These are phyloP conservation scores for Lophiostoma macrostomum DNA, from an alignment of 495 filamentous ascomycete genomes.

Conservation along the genomic window DNA sequence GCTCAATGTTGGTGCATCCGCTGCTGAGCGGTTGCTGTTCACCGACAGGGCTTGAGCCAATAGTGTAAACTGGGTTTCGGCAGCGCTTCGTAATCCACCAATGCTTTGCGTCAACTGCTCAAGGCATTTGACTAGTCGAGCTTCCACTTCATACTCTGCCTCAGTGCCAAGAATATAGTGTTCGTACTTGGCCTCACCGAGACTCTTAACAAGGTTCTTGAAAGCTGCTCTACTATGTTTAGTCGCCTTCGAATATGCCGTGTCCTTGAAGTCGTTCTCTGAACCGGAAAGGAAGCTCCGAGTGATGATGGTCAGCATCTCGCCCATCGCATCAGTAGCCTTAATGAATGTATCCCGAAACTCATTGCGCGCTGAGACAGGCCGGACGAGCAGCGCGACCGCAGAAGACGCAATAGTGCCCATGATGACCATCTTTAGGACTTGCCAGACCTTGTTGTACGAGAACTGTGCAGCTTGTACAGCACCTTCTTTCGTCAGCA, in stretches of 20 bases:
- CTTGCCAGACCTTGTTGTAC: slow-evolving; percentile 77
- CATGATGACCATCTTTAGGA: slow-evolving; percentile 88
- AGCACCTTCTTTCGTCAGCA: slow-evolving; percentile 88
- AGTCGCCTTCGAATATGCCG: slow-evolving; percentile 63
- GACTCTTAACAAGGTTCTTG: slow-evolving; percentile 68
- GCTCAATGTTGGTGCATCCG: slow-evolving; percentile 18
- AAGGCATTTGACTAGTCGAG: slow-evolving; percentile 76
- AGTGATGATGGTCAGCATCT: slow-evolving; percentile 79
- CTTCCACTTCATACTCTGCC: slow-evolving; percentile 74
- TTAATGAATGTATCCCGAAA: slow-evolving; percentile 73
- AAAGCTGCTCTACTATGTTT: slow-evolving; percentile 67
- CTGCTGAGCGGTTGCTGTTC: slow-evolving; percentile 6
- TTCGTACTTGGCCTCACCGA: slow-evolving; percentile 86
- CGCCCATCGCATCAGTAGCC: slow-evolving; percentile 71
- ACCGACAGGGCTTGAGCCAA: slow-evolving; percentile 57
- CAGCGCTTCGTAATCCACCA: slow-evolving; percentile 86
- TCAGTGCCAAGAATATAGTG: slow-evolving; percentile 84
- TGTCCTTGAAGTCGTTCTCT: slow-evolving; percentile 67
- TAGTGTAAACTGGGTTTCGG: slow-evolving; percentile 81
- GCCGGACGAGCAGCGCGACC: slow-evolving; percentile 77
- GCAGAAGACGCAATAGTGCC: slow-evolving; percentile 69
- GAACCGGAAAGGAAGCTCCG: slow-evolving; percentile 80
- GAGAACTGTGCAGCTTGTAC: slow-evolving; percentile 78
- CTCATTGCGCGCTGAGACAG: slow-evolving; percentile 72
- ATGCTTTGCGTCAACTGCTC: slow-evolving; percentile 86